A percentile compares a stretch with the other conserved stretches of the same genome.
phyloP scores from a whole-genome alignment of 1,284 basidiomycete species.

The Ganoderma boninense region DNA sequence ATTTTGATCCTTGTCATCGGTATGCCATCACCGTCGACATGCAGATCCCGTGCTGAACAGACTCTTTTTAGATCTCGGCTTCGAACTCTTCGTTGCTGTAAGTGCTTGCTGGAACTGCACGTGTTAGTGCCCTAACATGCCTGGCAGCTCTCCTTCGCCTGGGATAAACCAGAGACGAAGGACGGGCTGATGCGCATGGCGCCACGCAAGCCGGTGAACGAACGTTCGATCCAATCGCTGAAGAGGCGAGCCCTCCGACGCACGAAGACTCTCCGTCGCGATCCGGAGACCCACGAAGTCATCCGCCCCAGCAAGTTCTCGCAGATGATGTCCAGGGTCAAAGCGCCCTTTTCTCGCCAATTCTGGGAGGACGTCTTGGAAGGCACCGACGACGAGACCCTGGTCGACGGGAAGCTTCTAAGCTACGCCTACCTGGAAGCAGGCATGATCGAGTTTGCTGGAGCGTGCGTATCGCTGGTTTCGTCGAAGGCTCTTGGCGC shows the following conservation, averaged over 20 bases:
- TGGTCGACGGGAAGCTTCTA: constrained; percentile 69
- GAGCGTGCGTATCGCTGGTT: constrained; percentile 48
- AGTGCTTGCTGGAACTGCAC: constrained; percentile 29
- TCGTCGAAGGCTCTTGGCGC: constrained; percentile 55
- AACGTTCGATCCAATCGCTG: constrained; percentile 59
- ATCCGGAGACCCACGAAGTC: constrained; percentile 59
- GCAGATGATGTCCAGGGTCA: constrained; percentile 47
- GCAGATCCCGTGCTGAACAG: neutral
- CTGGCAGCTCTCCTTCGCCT: constrained; percentile 68
- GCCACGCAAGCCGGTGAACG: constrained; percentile 74
- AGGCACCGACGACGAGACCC: constrained; percentile 59
- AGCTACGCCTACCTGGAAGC: constrained; percentile 75
- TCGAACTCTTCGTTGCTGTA: constrained; percentile 72
- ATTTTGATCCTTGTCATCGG: constrained; percentile 76
- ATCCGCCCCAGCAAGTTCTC: constrained; percentile 53
- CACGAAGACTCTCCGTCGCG: constrained; percentile 63
- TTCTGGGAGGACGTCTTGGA: constrained; percentile 70
- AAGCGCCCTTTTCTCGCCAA: constrained; percentile 61
- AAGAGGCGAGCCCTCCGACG: constrained; percentile 67
- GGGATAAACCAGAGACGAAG: constrained; percentile 71
- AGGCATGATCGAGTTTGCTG: constrained; percentile 66
- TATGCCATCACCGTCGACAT: constrained; percentile 38
- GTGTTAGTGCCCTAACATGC: neutral
- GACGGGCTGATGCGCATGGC: constrained; percentile 73
- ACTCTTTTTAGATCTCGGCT: constrained; percentile 62